Base-by-base conservation (phyloP, 768 basidiomycete genomes). In the Daedalea quercina region DNA sequence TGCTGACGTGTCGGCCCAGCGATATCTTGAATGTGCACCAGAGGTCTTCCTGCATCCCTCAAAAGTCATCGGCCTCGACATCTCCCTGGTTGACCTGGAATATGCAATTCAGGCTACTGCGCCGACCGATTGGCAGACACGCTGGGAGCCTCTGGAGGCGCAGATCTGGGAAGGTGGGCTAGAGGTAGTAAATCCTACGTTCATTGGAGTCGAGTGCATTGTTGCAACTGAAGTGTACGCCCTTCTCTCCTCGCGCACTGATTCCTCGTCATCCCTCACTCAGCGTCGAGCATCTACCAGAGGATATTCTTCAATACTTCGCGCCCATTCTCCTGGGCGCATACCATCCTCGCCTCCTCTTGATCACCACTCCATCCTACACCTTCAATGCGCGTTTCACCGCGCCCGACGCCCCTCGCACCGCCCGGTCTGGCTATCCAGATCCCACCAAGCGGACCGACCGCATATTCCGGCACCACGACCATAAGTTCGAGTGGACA, bases 401-500 rank as follows among this genome's bases (percentile, higher is more conserved):
- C 0, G 65, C 79, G 1, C 87, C 85, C 0, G 64, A 72, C 34
- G 68, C 72, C 3, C 71, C 73, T 7, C 60, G 77, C 13, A 62
- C 17, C 17, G 57, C 53, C 0, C 64, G 63, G 2, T 51, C 67
- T 22, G 90, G 87, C 0, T 82, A 67, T 63, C 73, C 67, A 0
- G 92, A 94, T 67, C 90, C 93, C 2, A 93, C 90, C 0, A 72
- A 75, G 13, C 79, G 87, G 17, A 93, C 90, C 0, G 63, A 76
- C 44, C 79, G 91, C 1, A 67, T 87, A 25, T 94, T 93, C 70
- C 76, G 92, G 20, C 90, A 94, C 63, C 54, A 68, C 22, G 92
- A 94, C 58, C 92, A 95, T 67, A 87, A 92, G 59, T 91, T 94
- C 56, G 92, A 95, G 65, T 94, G 88, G 87, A 93, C 90, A 0